Conservation (phyloP, 352 stramenopile species). For the Pythium rhizo-oryzae region DNA sequence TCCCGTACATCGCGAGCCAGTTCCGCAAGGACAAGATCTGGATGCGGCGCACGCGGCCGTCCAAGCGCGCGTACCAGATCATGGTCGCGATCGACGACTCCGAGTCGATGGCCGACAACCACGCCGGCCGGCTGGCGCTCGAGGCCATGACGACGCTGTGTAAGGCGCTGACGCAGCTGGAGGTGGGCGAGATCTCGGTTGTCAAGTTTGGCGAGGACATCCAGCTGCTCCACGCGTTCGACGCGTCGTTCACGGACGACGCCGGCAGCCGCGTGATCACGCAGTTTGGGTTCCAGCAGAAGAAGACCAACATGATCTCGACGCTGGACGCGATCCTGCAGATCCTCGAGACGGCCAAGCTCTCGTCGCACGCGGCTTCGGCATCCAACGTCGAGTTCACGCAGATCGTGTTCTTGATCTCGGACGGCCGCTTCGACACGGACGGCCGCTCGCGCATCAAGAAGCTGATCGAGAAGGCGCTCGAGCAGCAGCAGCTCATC, state of each 20-base stretch:
- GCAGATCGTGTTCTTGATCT: slow-evolving; percentile 99
- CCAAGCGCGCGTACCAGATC: slow-evolving; percentile 98
- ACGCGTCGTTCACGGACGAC: slow-evolving; percentile 97
- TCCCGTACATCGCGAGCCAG: slow-evolving; percentile 99
- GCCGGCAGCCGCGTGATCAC: slow-evolving; percentile 94
- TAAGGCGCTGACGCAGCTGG: slow-evolving; percentile 97
- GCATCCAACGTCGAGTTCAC: slow-evolving; percentile 74
- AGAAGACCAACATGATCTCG: too few relatives aligned
- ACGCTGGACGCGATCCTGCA: slow-evolving; percentile 69
- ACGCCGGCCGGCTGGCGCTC: slow-evolving; percentile 95
- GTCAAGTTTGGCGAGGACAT: slow-evolving; percentile 97
- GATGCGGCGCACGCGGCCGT: slow-evolving; percentile 98
- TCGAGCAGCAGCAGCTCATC: slow-evolving; percentile 98
- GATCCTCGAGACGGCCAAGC: slow-evolving; percentile 87
- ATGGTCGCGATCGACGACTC: slow-evolving; percentile 99
- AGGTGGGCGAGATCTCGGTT: slow-evolving; percentile 94
- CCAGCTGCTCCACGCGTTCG: slow-evolving; percentile 96
- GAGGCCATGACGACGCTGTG: slow-evolving; percentile 96
- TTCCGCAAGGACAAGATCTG: slow-evolving; percentile 99
- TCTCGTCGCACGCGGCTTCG: slow-evolving; percentile 14
- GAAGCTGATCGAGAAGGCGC: slow-evolving; percentile 96
- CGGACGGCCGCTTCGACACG: slow-evolving; percentile 98
- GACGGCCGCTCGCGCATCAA: slow-evolving; percentile 95
- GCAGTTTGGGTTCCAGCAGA: slow-evolving; percentile 71
- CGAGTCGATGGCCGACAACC: slow-evolving; percentile 98